phyloP scores from a whole-genome alignment of 225 moss, liverwort and hornwort genomes.

The Marchantia polymorpha region DNA sequence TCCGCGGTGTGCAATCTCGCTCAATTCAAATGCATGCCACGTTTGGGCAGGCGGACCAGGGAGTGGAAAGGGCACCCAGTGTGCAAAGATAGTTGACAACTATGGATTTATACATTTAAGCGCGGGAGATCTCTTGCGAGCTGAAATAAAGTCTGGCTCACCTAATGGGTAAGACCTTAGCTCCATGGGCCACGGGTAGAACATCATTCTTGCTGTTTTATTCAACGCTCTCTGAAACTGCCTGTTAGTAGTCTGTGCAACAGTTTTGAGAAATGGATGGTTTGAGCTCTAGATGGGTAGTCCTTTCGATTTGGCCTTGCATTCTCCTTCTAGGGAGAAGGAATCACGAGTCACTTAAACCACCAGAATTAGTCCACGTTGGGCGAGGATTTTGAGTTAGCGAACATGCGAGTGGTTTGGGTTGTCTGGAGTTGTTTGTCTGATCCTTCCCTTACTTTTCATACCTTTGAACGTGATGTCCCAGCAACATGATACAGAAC shows the following conservation, averaged over 20 bases:
- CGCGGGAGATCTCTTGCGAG: constrained; percentile 87
- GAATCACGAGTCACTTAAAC: not conserved
- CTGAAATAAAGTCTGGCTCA: constrained; percentile 87
- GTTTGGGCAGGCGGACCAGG: constrained; percentile 81
- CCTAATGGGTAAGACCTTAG: constrained; percentile 62
- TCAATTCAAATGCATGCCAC: not conserved
- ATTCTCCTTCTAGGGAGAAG: not conserved
- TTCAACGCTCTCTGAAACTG: not conserved
- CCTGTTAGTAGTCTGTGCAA: not conserved
- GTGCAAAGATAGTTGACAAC: constrained; percentile 72
- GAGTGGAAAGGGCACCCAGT: constrained; percentile 97
- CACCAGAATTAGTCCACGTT: not conserved
- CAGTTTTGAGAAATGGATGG: not conserved
- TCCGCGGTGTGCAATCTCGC: not conserved
- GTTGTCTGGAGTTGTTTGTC: not conserved
- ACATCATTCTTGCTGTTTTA: not conserved
- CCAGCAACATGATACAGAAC: constrained; percentile 84
- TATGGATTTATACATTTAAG: constrained; percentile 85
- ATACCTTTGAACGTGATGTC: not conserved
- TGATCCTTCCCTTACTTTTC: not conserved
- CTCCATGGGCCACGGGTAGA: not conserved
- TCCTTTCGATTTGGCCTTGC: too few species aligned
- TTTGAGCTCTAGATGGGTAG: not conserved
- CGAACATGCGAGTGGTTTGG: too few species aligned
- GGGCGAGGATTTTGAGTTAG: too few species aligned